Evolutionary conservation across 805 yeast genomes (phyloP).

Genomic region (Saccharomyces kudriavzevii): DNA sequence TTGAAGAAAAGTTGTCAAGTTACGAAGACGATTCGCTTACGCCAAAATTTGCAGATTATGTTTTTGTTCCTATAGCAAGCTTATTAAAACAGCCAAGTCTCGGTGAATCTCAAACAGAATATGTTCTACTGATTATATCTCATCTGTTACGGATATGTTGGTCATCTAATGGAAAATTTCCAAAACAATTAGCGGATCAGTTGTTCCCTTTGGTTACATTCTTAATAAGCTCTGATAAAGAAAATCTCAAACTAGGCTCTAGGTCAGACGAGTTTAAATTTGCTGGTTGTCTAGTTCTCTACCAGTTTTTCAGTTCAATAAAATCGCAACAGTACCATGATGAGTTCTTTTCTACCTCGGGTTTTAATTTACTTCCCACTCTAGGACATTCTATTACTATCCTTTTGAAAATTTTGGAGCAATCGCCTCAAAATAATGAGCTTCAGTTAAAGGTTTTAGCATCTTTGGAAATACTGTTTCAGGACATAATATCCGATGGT

Average conservation of each 20-base stretch:
- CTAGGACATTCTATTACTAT: conserved; percentile 43
- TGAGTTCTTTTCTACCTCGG: conserved; percentile 12
- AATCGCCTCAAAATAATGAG: conserved; percentile 19
- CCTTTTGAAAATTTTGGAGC: conserved; percentile 31
- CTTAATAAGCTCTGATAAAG: conserved; percentile 32
- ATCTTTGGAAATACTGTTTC: conserved; percentile 31
- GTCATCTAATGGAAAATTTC: conserved; percentile 33
- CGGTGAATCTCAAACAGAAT: conserved; percentile 40
- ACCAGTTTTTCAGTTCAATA: conserved; percentile 28
- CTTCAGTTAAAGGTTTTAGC: conserved; percentile 31
- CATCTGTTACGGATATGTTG: conserved; percentile 42
- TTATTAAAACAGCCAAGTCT: conserved; percentile 42
- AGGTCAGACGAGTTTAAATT: conserved; percentile 33
- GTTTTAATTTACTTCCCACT: conserved; percentile 33
- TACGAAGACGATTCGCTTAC: conserved; percentile 22
- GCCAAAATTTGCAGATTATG: conserved; percentile 46
- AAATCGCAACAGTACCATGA: conserved; percentile 20
- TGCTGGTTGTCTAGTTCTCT: conserved; percentile 32
- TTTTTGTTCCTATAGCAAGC: conserved; percentile 52
- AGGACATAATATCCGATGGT: conserved; percentile 35
- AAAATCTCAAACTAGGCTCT: conserved; percentile 11
- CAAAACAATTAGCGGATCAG: conserved; percentile 35
- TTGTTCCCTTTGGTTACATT: conserved; percentile 40
- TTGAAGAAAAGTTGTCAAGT: conserved; percentile 23
- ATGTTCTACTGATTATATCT: conserved; percentile 37